Percentiles rank a stretch among this genome's conserved stretches.
Conservation (phyloP, 2,329 filamentous ascomycete genomes). For the Arthrinium puccinioides region DNA sequence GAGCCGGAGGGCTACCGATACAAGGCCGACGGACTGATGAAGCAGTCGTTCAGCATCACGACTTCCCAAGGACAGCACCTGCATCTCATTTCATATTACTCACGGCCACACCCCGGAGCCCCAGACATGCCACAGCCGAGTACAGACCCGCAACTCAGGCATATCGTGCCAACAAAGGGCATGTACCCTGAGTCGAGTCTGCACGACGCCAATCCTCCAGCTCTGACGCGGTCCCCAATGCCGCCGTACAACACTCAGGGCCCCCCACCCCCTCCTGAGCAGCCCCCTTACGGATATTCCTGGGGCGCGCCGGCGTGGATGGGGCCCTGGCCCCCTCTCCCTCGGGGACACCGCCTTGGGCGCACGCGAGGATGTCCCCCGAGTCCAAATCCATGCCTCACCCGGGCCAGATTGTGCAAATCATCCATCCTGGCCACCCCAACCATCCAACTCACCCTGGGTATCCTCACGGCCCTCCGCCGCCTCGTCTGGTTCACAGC, state of each 20-base stretch:
- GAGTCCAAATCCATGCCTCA: conserved; percentile 21
- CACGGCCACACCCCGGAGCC: conserved; percentile 66
- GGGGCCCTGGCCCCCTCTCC: conserved; percentile 29
- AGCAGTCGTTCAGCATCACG: conserved; percentile 99
- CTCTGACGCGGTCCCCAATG: conserved; percentile 70
- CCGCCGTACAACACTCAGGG: conserved; percentile 32
- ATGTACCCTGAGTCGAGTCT: conserved; percentile 97
- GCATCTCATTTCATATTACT: conserved; percentile 96
- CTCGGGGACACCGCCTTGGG: conserved; percentile 31
- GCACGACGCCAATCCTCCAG: conserved; percentile 74
- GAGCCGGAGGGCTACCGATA: conserved; percentile 90
- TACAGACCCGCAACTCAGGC: conserved; percentile 69
- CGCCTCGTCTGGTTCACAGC: not conserved
- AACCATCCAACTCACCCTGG: conserved; percentile 11
- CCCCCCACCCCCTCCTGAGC: conserved; percentile 19
- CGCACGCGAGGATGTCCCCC: conserved; percentile 16
- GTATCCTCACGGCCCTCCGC: conserved; percentile 9
- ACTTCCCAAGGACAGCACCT: conserved; percentile 83
- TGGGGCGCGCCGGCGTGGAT: conserved; percentile 29
- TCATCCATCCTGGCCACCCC: conserved; percentile 4
- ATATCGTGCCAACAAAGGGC: conserved; percentile 82
- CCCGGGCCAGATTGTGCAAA: too few relatives aligned
- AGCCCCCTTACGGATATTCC: conserved; percentile 28
- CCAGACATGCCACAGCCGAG: conserved; percentile 74
- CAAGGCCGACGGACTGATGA: conserved; percentile 96